These are phyloP conservation scores for Berkeleyomyces rouxiae DNA, from an alignment of 2,329 filamentous ascomycete genomes.

Conservation along the genomic window DNA sequence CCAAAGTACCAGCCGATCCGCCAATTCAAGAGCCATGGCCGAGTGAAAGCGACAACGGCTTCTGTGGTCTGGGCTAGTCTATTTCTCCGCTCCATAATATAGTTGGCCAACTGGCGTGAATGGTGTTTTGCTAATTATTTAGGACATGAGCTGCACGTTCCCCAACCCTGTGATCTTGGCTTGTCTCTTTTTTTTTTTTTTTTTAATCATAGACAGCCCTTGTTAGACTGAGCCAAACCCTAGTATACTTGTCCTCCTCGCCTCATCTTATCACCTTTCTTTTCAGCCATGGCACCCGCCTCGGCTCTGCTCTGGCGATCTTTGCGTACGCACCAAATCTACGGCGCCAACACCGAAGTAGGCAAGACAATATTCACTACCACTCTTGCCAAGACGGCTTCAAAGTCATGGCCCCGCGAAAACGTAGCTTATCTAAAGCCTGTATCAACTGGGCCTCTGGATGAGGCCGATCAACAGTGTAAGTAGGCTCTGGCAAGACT, in stretches of 20 bases:
- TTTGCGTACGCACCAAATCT: constrained; percentile 56
- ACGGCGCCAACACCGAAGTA: constrained; percentile 69
- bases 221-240: background rate
- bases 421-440: constrained; percentile 58
- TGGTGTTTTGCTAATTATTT: too few relatives aligned
- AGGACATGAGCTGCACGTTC: too few relatives aligned
- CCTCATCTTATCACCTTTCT: background rate
- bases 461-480: constrained; percentile 57
- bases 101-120: too few relatives aligned
- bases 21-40: background rate
- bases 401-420: constrained; percentile 27
- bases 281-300: constrained; percentile 27
- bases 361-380: constrained; percentile 73
- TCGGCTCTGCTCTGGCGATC: constrained; percentile 50
- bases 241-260: background rate
- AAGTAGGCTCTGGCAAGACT: constrained; percentile 11
- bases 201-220: too few relatives aligned
- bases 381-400: constrained; percentile 47
- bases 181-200: too few relatives aligned
- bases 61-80: background rate
- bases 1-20: background rate
- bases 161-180: too few relatives aligned
- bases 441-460: constrained; percentile 55
- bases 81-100: too few relatives aligned
- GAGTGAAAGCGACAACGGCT: background rate